These are phyloP conservation scores for Colletotrichum horii DNA, from an alignment of 2,329 filamentous ascomycete species.

Conservation along the genomic window DNA sequence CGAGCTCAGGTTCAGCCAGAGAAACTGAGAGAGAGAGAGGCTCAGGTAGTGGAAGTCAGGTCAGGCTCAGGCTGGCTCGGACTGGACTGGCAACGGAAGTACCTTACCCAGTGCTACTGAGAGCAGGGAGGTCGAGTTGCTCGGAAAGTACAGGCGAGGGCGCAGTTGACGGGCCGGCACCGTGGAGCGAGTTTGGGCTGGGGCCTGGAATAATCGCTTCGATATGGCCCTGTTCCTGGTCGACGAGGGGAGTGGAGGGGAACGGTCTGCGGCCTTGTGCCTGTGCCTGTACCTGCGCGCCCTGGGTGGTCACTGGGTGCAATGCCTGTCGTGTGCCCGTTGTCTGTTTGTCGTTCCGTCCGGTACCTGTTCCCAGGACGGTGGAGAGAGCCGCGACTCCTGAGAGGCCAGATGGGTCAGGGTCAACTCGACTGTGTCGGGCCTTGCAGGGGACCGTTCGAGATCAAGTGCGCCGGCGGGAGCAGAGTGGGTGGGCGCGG, in stretches of 20 bases:
- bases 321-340: background rate
- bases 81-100: background rate
- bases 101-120: background rate
- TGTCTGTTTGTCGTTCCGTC: constrained; percentile 1
- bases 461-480: background rate
- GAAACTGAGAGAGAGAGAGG: background rate
- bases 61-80: background rate
- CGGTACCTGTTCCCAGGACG: constrained; percentile 5
- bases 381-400: background rate
- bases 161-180: constrained; percentile 5
- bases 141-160: background rate
- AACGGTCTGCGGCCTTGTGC: background rate
- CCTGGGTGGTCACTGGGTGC: background rate
- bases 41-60: background rate
- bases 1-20: background rate
- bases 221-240: background rate
- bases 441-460: constrained; percentile 7
- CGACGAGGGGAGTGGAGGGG: background rate
- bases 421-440: background rate
- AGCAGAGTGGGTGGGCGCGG: background rate
- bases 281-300: background rate
- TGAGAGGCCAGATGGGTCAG: background rate
- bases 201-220: background rate
- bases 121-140: background rate
- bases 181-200: background rate